Conservation (phyloP, 345 rosid species). For the Gossypium rotundifolium region DNA sequence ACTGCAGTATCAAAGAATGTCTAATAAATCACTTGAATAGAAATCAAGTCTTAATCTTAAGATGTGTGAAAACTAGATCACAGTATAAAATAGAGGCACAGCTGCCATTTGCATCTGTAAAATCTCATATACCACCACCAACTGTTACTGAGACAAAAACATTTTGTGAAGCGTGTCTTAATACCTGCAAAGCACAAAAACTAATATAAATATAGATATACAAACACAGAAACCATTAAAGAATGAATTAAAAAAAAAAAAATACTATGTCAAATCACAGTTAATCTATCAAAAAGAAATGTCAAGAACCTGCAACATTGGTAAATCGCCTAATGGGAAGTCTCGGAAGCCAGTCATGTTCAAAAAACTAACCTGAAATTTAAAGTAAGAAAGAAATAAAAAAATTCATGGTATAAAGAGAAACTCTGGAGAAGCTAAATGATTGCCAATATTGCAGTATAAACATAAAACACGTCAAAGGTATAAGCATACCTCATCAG, state of each 20-base stretch:
- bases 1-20: slow-evolving; percentile 4
- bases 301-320: slow-evolving; percentile 78
- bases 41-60: neutral
- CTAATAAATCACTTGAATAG: neutral
- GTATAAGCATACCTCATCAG: slow-evolving; percentile 73
- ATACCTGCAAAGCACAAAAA: slow-evolving; percentile 45
- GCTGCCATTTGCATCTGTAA: slow-evolving; percentile 93
- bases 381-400: slow-evolving; percentile 11
- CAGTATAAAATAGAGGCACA: slow-evolving; percentile 13
- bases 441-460: neutral
- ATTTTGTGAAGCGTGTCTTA: slow-evolving; percentile 81
- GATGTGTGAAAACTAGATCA: neutral
- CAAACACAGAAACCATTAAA: neutral
- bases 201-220: neutral
- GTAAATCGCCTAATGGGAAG: slow-evolving; percentile 93
- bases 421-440: neutral
- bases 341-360: slow-evolving; percentile 91
- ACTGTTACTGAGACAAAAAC: slow-evolving; percentile 95
- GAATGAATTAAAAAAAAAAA: neutral
- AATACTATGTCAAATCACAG: neutral
- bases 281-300: neutral
- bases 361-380: slow-evolving; percentile 76
- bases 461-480: neutral
- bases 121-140: slow-evolving; percentile 98
- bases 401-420: neutral